Percentiles rank a stretch among this genome's conserved stretches.
phyloP scores from a whole-genome alignment of 2,329 filamentous ascomycete species.

The Epicoccum sorghinum region DNA sequence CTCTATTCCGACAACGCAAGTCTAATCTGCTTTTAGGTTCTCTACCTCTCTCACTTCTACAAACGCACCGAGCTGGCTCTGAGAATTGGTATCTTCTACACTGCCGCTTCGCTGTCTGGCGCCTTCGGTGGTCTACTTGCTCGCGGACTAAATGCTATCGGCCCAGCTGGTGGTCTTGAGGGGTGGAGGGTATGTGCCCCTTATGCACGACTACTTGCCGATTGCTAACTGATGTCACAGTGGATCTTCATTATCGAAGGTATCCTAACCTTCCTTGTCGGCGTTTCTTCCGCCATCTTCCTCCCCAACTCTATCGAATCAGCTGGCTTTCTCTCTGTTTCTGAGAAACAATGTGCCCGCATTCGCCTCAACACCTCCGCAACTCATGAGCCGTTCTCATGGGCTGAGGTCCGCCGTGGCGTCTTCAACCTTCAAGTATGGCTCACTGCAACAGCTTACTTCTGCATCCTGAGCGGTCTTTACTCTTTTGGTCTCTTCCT shows the following conservation, averaged over 20 bases:
- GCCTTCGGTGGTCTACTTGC: conserved; percentile 69
- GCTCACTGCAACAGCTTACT: conserved; percentile 68
- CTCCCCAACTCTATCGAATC: conserved; percentile 63
- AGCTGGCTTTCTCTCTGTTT: conserved; percentile 59
- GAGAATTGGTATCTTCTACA: conserved; percentile 72
- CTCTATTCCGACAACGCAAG: not conserved
- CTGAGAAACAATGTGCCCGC: conserved; percentile 59
- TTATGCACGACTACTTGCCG: too few species aligned
- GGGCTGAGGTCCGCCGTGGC: conserved; percentile 68
- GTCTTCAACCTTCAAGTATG: conserved; percentile 66
- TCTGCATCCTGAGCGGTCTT: conserved; percentile 62
- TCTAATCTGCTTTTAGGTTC: conserved; percentile 23
- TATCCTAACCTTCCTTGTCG: conserved; percentile 59
- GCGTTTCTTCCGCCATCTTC: conserved; percentile 57
- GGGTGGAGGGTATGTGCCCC: conserved; percentile 52
- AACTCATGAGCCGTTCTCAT: conserved; percentile 58
- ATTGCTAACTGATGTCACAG: conserved; percentile 31
- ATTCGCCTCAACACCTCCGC: conserved; percentile 50
- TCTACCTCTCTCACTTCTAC: conserved; percentile 70
- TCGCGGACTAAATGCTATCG: conserved; percentile 66
- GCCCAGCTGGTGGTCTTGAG: conserved; percentile 58
- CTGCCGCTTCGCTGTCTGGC: conserved; percentile 68
- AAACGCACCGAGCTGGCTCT: conserved; percentile 65
- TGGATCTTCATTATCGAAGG: conserved; percentile 70
- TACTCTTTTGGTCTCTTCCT: conserved; percentile 71